A percentile compares a stretch with the other conserved stretches of the same genome.
Evolutionary conservation across 805 yeast genomes (phyloP).

Genomic region (Danielia oregonensis): DNA sequence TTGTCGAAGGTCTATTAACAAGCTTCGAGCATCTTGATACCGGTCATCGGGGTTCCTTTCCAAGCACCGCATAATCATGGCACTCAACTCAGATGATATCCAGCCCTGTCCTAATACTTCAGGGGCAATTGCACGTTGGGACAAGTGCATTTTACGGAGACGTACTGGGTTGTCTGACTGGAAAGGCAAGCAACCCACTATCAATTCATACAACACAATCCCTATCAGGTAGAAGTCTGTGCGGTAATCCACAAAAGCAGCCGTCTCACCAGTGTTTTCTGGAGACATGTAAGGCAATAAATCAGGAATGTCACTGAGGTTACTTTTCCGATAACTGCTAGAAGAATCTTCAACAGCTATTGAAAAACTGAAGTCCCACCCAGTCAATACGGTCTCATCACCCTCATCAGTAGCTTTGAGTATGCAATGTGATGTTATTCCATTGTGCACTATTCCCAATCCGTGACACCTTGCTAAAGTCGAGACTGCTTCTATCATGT

Average conservation of each 20-base stretch:
- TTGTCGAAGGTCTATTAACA: constrained; percentile 34
- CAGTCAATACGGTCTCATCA: constrained; percentile 24
- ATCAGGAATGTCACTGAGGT: constrained; percentile 33
- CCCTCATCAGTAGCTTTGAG: constrained; percentile 28
- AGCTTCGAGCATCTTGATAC: constrained; percentile 29
- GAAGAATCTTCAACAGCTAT: constrained; percentile 38
- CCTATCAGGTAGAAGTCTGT: constrained; percentile 50
- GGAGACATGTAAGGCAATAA: constrained; percentile 49
- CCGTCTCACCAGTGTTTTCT: constrained; percentile 41
- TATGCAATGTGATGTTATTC: constrained; percentile 38
- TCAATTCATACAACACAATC: constrained; percentile 45
- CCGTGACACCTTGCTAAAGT: constrained; percentile 29
- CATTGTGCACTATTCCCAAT: constrained; percentile 45
- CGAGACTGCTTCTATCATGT: constrained; percentile 21
- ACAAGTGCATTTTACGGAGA: constrained; percentile 37
- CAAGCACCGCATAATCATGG: constrained; percentile 39
- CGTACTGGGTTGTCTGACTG: constrained; percentile 35
- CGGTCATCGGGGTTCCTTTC: constrained; percentile 39
- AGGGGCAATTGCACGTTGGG: constrained; percentile 41
- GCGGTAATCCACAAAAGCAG: constrained; percentile 39
- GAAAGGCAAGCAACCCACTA: constrained; percentile 45
- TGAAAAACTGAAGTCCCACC: constrained; percentile 48
- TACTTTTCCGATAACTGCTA: constrained; percentile 40
- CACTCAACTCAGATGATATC: constrained; percentile 30
- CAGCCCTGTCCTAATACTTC: constrained; percentile 21